Evolutionary conservation across 169 alveolate genomes (phyloP).

Genomic region (Babesia microti): DNA sequence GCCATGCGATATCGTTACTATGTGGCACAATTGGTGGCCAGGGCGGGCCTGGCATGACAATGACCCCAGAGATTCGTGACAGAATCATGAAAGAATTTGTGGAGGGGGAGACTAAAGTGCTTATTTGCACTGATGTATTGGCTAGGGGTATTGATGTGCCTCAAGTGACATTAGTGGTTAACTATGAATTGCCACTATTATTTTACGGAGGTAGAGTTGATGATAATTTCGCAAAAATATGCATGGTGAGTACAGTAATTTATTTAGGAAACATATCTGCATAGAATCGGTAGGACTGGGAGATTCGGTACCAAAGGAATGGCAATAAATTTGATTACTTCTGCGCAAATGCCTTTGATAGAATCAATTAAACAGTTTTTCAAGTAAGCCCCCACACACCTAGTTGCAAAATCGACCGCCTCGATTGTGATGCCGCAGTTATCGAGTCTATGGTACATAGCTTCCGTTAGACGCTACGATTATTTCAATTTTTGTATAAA

Average conservation of each 20-base stretch:
- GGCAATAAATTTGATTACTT: slow-evolving; percentile 77
- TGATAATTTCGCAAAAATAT: slow-evolving; percentile 5
- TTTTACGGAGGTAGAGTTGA: slow-evolving; percentile 45
- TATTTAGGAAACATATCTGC: slow-evolving; percentile 81
- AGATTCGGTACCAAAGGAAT: slow-evolving; percentile 92
- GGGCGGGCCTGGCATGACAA: slow-evolving; percentile 49
- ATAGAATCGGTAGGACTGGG: slow-evolving; percentile 97
- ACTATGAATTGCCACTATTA: slow-evolving; percentile 83
- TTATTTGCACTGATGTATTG: slow-evolving; percentile 93
- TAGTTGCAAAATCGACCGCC: slow-evolving; percentile 36
- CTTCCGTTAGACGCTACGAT: slow-evolving; percentile 18
- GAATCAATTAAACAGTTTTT: slow-evolving; percentile 51
- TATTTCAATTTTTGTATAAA: background rate
- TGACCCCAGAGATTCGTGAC: slow-evolving; percentile 88
- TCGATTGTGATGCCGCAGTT: slow-evolving; percentile 36
- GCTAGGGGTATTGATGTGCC: slow-evolving; percentile 98
- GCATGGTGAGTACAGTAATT: slow-evolving; percentile 21
- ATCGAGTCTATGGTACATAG: slow-evolving; percentile 48
- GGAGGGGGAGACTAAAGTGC: slow-evolving; percentile 86
- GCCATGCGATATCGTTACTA: slow-evolving; percentile 72
- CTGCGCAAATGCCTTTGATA: slow-evolving; percentile 47
- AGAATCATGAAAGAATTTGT: slow-evolving; percentile 89
- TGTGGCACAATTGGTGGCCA: slow-evolving; percentile 60
- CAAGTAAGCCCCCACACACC: slow-evolving; percentile 19
- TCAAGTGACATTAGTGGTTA: slow-evolving; percentile 84